Evolutionary conservation across 2,329 filamentous ascomycete genomes (phyloP), one percentile per base, ranked within the genome.

Genomic region (Emydomyces testavorans): DNA sequence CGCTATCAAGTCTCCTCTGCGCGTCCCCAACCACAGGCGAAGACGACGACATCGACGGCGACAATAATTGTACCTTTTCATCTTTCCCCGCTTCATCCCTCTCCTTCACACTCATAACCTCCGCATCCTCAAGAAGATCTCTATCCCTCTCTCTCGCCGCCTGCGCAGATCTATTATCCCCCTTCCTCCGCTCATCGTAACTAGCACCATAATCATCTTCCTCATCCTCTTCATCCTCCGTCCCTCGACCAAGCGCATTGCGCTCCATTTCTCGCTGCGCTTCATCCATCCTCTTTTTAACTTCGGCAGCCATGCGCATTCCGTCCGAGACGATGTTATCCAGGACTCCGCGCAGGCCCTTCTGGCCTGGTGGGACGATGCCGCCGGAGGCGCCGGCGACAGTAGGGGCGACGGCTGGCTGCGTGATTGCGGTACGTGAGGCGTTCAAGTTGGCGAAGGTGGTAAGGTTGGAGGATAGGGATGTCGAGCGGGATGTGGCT

Each of bases 251-350:
- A 69, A 81, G 67, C 0, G 82, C 83, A 51, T 88, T 89, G 65
- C 82, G 83, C 66, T 95, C 90, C 55, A 95, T 70, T 61, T 96
- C 90, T 57, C 80, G 82, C 65, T 95, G 89, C 2, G 90, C 90
- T 62, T 98, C 92, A 53, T 98, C 90, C 83, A 96, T 94, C 37
- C 89, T 77, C 58, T 89, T 79, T 55, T 85, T 77, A 44, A 98
- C 90, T 64, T 98, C 92, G 0, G 83, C 85, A 0, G 92, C 92
- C 50, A 96, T 90, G 28, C 90, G 82, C 81, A 96, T 95, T 35
- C 92, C 92, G 62, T 98, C 92, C 1, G 85, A 94, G 54, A 96
- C 92, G 58, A 98, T 96, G 58, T 94, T 94, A 69, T 98, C 92
- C 32, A 98, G 72, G 50, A 98, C 92, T 16, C 92, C 92, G 35